Evolutionary conservation across 2,329 filamentous ascomycete species (phyloP).

Genomic region (Zelopaecilomyces penicillatus): DNA sequence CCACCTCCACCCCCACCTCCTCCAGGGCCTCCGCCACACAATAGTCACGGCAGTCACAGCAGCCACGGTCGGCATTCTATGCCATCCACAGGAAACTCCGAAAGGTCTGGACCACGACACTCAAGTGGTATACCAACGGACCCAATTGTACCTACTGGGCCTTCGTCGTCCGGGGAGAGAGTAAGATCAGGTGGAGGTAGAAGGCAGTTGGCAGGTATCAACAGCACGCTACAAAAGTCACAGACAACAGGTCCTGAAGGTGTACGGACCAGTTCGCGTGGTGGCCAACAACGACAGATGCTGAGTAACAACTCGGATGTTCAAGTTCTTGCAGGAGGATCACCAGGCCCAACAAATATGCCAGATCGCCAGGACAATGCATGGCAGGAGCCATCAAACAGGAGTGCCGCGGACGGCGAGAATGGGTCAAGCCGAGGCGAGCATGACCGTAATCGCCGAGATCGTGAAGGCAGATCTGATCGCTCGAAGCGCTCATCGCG

Average conservation of each 20-base stretch:
- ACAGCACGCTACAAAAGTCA: constrained; percentile 47
- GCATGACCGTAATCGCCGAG: constrained; percentile 36
- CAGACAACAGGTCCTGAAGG: constrained; percentile 33
- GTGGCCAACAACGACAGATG: constrained; percentile 31
- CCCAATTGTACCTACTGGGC: constrained; percentile 25
- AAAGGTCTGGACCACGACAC: constrained; percentile 20
- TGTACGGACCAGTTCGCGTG: constrained; percentile 25
- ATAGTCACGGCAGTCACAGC: constrained; percentile 9
- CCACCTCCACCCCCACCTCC: constrained; percentile 21
- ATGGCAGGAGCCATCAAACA: constrained; percentile 26
- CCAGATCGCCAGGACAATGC: constrained; percentile 41
- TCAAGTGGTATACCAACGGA: constrained; percentile 19
- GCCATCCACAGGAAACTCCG: constrained; percentile 21
- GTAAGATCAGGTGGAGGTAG: constrained; percentile 31
- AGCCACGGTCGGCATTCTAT: constrained; percentile 23
- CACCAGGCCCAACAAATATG: constrained; percentile 39
- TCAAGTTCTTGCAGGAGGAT: constrained; percentile 47
- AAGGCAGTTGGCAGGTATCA: constrained; percentile 51
- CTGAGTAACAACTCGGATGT: constrained; percentile 46
- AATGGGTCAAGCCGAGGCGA: constrained; percentile 22
- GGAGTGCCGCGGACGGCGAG: constrained; percentile 21
- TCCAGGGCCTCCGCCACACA: constrained; percentile 18
- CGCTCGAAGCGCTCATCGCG: constrained; percentile 33
- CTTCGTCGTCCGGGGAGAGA: constrained; percentile 29
- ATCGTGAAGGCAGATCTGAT: constrained; percentile 34